These are phyloP conservation scores for Circinella umbellata DNA, from an alignment of 371 early-diverging fungal genomes.

Conservation along the genomic window DNA sequence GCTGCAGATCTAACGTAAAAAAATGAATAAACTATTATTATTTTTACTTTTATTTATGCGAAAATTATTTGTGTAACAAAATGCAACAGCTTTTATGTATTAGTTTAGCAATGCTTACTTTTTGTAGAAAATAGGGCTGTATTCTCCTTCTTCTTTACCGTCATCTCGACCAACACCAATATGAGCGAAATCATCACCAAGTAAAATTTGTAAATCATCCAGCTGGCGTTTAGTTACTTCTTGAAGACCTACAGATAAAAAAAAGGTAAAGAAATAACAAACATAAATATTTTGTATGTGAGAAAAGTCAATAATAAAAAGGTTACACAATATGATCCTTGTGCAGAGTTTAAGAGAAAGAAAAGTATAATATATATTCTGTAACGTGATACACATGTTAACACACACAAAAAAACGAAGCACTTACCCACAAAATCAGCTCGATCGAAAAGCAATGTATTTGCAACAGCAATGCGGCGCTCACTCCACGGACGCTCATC, in stretches of 20 bases:
- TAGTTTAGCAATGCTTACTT: conserved; percentile 19
- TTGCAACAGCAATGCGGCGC: conserved; percentile 2
- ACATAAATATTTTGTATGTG: no score
- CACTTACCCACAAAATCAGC: neutral
- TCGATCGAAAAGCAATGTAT: neutral
- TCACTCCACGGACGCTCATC: conserved; percentile 3
- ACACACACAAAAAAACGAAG: neutral
- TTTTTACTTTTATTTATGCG: neutral
- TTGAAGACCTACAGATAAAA: neutral
- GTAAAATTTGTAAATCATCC: conserved; percentile 39
- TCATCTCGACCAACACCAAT: conserved; percentile 53
- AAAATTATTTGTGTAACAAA: no score
- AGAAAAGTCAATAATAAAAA: neutral
- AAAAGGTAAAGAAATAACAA: neutral
- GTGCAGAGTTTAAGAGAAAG: neutral
- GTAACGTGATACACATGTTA: neutral
- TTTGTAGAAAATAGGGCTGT: conserved; percentile 45
- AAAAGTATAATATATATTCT: neutral
- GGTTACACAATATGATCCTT: neutral
- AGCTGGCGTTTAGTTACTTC: conserved; percentile 3
- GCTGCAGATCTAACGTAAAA: neutral
- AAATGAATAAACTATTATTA: no score
- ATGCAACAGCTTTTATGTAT: no score
- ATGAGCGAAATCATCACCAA: conserved; percentile 47
- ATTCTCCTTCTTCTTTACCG: conserved; percentile 50